phyloP scores from a whole-genome alignment of 2,329 filamentous ascomycete genomes.

The Chrysoporthe puriensis region DNA sequence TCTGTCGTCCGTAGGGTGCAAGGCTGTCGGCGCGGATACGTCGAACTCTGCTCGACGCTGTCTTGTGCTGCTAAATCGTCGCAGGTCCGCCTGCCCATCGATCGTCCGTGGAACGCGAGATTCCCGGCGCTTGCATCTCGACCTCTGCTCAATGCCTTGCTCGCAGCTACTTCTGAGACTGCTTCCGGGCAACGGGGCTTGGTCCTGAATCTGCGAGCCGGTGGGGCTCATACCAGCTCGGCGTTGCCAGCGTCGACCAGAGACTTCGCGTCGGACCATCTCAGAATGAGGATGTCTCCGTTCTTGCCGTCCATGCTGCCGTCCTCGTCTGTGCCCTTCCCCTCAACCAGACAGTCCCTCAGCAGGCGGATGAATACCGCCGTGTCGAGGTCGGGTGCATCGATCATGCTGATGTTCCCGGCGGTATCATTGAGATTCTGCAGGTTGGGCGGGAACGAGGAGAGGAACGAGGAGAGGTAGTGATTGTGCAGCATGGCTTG shows the following conservation, averaged over 20 bases:
- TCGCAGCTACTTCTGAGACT: not conserved
- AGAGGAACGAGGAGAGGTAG: constrained; percentile 83
- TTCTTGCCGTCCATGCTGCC: constrained; percentile 59
- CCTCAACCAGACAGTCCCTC: constrained; percentile 60
- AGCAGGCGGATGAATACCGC: constrained; percentile 84
- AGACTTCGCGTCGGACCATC: constrained; percentile 74
- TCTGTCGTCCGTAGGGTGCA: not conserved
- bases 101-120: not conserved
- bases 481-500: constrained; percentile 83
- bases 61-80: not conserved
- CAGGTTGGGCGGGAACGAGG: constrained; percentile 76
- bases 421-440: constrained; percentile 89
- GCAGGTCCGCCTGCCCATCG: not conserved
- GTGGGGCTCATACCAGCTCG: constrained; percentile 57
- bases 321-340: constrained; percentile 68
- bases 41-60: not conserved
- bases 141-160: not conserved
- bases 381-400: constrained; percentile 78
- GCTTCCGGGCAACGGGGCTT: not conserved
- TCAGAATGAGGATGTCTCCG: constrained; percentile 69
- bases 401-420: constrained; percentile 90
- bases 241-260: constrained; percentile 59
- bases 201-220: not conserved
- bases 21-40: not conserved
- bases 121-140: not conserved